These are phyloP conservation scores for Xylaria curta DNA, from an alignment of 495 filamentous ascomycete genomes.

Conservation along the genomic window DNA sequence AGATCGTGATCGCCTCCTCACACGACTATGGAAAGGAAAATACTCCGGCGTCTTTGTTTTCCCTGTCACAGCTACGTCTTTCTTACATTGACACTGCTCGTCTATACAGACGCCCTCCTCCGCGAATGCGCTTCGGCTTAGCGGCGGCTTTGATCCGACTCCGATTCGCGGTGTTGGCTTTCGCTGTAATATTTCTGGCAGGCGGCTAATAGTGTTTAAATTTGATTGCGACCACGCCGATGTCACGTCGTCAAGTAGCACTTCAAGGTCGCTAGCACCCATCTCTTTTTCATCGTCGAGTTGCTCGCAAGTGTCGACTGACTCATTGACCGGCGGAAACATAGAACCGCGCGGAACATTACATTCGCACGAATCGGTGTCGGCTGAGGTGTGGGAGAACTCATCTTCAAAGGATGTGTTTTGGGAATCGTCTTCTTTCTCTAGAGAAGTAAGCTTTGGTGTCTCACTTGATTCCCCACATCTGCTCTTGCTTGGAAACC, in stretches of 20 bases:
- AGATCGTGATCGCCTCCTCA: neutral
- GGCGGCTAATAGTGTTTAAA: neutral
- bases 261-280: neutral
- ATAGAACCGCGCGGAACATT: neutral
- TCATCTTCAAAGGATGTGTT: neutral
- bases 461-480: neutral
- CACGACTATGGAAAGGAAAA: conserved; percentile 30
- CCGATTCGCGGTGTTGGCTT: conserved; percentile 31
- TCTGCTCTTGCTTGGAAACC: neutral
- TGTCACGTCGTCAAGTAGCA: neutral
- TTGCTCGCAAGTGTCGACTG: conserved; percentile 25
- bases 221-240: neutral
- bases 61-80: neutral
- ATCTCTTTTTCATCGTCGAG: conserved; percentile 24
- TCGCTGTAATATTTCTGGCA: conserved; percentile 9
- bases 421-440: neutral
- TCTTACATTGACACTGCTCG: neutral
- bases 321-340: neutral
- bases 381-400: too few species aligned
- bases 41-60: conserved; percentile 23
- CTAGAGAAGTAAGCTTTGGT: neutral
- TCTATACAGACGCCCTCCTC: conserved; percentile 1
- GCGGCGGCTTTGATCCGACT: conserved; percentile 36
- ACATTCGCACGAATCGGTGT: neutral
- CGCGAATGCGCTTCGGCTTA: conserved; percentile 33